Percentiles rank a stretch among this genome's conserved stretches.
phyloP scores from a whole-genome alignment of 345 rosid genomes.

The Eucalyptus marginata region DNA sequence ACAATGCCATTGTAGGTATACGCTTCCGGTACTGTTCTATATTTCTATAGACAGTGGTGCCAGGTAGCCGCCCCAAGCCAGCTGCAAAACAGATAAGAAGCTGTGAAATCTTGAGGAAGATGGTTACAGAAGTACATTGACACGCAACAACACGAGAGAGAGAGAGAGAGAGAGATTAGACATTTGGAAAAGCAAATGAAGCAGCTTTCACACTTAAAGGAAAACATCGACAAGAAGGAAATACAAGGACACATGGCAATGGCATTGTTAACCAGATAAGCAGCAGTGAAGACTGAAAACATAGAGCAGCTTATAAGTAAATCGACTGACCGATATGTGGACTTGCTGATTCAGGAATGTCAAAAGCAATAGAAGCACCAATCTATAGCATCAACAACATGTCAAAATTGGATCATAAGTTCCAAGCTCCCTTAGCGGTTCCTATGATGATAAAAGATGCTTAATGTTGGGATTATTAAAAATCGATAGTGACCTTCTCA shows the following conservation, averaged over 20 bases:
- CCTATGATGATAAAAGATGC: background rate
- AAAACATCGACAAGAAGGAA: background rate
- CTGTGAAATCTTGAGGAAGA: background rate
- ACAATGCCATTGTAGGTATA: conserved; percentile 90
- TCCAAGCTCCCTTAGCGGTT: background rate
- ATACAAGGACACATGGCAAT: background rate
- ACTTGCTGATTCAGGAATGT: conserved; percentile 95
- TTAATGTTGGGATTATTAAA: background rate
- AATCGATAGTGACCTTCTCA: background rate
- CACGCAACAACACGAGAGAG: background rate
- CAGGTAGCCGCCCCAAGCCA: conserved; percentile 95
- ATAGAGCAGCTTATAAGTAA: background rate
- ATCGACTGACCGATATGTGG: conserved; percentile 79
- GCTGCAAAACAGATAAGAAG: conserved; percentile 30
- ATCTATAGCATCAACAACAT: conserved; percentile 36
- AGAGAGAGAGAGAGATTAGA: background rate
- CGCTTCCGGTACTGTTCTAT: conserved; percentile 85
- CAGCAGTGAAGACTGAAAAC: background rate
- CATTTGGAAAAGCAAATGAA: background rate
- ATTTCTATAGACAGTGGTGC: conserved; percentile 92
- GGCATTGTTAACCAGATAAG: background rate
- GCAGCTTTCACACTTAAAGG: background rate
- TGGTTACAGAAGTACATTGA: background rate
- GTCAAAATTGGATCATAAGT: background rate
- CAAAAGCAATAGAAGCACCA: conserved; percentile 93